phyloP scores from a whole-genome alignment of 768 basidiomycete genomes.

The Serendipita sp. region DNA sequence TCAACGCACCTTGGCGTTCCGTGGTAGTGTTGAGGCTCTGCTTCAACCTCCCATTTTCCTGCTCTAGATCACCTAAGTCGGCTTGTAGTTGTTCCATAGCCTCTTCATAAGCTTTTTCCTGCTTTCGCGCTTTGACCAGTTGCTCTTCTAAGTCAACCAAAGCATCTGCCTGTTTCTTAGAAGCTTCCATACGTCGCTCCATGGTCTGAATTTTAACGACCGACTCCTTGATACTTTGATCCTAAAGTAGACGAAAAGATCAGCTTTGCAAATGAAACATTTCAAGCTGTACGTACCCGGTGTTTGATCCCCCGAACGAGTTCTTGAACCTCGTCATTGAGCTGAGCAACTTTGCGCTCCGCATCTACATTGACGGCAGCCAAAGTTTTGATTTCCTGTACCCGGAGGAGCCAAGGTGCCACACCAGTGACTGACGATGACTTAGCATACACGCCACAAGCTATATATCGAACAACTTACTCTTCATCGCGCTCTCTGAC shows the following conservation, averaged over 20 bases:
- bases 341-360: slow-evolving; percentile 67
- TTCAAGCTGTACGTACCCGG: slow-evolving; percentile 19
- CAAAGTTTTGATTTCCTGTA: slow-evolving; percentile 67
- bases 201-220: slow-evolving; percentile 88
- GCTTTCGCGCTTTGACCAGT: slow-evolving; percentile 64
- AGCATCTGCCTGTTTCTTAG: slow-evolving; percentile 77
- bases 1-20: slow-evolving; percentile 50
- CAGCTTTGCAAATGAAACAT: neutral
- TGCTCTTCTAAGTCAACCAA: slow-evolving; percentile 70
- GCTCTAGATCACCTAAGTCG: slow-evolving; percentile 73
- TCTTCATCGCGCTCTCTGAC: slow-evolving; percentile 57
- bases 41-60: slow-evolving; percentile 78
- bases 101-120: slow-evolving; percentile 81
- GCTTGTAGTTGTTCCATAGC: slow-evolving; percentile 85
- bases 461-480: slow-evolving; percentile 29
- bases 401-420: slow-evolving; percentile 72
- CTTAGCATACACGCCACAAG: neutral
- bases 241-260: slow-evolving; percentile 28
- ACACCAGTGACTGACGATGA: slow-evolving; percentile 42
- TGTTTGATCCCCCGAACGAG: slow-evolving; percentile 68
- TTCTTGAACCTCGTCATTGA: slow-evolving; percentile 82
- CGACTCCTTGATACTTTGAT: slow-evolving; percentile 78
- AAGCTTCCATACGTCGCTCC: slow-evolving; percentile 81
- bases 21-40: slow-evolving; percentile 36
- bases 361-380: slow-evolving; percentile 83